Conservation (phyloP, 805 yeast genomes). For the Pichia cephalocereana region DNA sequence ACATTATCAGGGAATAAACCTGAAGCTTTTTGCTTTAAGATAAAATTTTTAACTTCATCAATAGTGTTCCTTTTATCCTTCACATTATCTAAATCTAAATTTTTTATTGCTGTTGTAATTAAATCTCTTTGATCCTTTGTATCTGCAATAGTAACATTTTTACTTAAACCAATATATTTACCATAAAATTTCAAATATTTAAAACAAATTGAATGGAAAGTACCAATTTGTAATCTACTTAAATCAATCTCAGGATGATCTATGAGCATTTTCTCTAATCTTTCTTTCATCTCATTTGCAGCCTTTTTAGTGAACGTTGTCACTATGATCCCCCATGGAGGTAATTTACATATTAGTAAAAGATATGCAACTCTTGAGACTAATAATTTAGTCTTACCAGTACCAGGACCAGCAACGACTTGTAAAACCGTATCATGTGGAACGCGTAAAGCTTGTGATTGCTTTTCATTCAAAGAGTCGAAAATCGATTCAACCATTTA, state of each 20-base stretch:
- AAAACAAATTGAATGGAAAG: slow-evolving; percentile 80
- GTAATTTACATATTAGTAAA: slow-evolving; percentile 38
- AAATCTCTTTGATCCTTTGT: slow-evolving; percentile 49
- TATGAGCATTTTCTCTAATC: slow-evolving; percentile 36
- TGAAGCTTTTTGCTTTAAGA: slow-evolving; percentile 49
- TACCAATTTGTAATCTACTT: slow-evolving; percentile 59
- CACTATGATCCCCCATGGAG: slow-evolving; percentile 61
- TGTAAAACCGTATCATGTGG: slow-evolving; percentile 33
- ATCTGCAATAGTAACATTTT: slow-evolving; percentile 48
- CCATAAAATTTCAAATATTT: slow-evolving; percentile 52
- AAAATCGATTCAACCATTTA: neutral
- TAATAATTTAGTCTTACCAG: slow-evolving; percentile 76
- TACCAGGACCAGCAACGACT: slow-evolving; percentile 54
- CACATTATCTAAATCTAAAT: slow-evolving; percentile 2
- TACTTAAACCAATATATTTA: slow-evolving; percentile 28
- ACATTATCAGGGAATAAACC: slow-evolving; percentile 37
- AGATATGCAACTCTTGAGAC: slow-evolving; percentile 72
- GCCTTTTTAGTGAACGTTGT: slow-evolving; percentile 94
- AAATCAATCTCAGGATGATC: slow-evolving; percentile 25
- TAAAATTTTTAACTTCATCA: slow-evolving; percentile 32
- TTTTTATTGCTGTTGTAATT: slow-evolving; percentile 22
- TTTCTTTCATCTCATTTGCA: slow-evolving; percentile 70
- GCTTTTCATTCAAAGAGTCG: slow-evolving; percentile 30
- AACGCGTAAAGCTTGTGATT: slow-evolving; percentile 35
- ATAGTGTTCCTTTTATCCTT: slow-evolving; percentile 29